Percentiles rank a stretch among this genome's conserved stretches.
Evolutionary conservation across 2,329 filamentous ascomycete species (phyloP).

Genomic region (Hypoxylon sp.): DNA sequence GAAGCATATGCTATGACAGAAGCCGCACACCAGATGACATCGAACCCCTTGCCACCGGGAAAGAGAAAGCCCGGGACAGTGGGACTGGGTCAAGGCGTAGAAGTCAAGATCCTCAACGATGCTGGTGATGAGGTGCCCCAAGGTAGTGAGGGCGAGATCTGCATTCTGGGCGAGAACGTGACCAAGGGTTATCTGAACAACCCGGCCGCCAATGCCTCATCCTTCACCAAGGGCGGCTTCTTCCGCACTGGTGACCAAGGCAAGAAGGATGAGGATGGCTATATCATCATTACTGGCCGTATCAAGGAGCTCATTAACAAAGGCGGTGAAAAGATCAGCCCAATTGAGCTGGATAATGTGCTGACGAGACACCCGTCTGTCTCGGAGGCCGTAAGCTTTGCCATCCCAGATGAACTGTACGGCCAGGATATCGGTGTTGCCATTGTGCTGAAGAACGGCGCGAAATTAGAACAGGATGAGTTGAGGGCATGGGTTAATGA

Average conservation of each 20-base stretch:
- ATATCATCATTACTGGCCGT: constrained; percentile 87
- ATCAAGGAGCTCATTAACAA: constrained; percentile 96
- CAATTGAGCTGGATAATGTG: constrained; percentile 89
- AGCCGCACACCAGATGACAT: constrained; percentile 88
- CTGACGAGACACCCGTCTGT: constrained; percentile 80
- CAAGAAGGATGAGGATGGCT: constrained; percentile 83
- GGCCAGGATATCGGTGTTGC: constrained; percentile 86
- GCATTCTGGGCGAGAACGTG: constrained; percentile 85
- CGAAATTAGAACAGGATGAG: constrained; percentile 69
- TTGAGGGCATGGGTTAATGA: constrained; percentile 78
- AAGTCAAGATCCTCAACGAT: constrained; percentile 82
- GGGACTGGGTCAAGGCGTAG: constrained; percentile 85
- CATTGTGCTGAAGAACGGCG: constrained; percentile 78
- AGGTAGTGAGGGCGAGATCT: constrained; percentile 84
- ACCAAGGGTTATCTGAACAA: constrained; percentile 91
- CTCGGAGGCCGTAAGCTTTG: constrained; percentile 85
- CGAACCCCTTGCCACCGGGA: constrained; percentile 77
- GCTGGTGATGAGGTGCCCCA: constrained; percentile 76
- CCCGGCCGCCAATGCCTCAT: constrained; percentile 78
- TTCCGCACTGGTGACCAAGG: constrained; percentile 93
- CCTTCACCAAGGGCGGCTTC: constrained; percentile 82
- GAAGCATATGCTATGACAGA: constrained; percentile 96
- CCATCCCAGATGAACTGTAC: constrained; percentile 85
- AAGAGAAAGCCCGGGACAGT: constrained; percentile 86
- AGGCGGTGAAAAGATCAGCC: constrained; percentile 90